These are phyloP conservation scores for Diplocarpon rosae DNA, from an alignment of 2,329 filamentous ascomycete species.

Conservation along the genomic window DNA sequence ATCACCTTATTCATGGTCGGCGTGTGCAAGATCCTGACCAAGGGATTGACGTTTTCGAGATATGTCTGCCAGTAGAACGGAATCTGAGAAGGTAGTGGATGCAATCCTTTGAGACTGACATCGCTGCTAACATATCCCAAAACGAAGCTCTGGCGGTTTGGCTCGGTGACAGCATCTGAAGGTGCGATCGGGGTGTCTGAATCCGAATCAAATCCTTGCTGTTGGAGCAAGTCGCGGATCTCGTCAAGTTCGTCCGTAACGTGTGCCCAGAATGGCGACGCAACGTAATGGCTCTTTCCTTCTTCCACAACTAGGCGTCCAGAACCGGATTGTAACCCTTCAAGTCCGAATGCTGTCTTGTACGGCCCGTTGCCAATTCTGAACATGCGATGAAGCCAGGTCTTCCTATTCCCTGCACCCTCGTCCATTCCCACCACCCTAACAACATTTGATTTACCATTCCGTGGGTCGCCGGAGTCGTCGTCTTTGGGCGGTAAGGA, in stretches of 20 bases:
- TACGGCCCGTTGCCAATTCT: slow-evolving; percentile 21
- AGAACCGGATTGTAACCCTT: slow-evolving; percentile 41
- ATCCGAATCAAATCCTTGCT: slow-evolving; percentile 22
- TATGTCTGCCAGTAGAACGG: slow-evolving; percentile 59
- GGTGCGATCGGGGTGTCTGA: slow-evolving; percentile 17
- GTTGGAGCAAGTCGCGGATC: slow-evolving; percentile 25
- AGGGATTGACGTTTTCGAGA: slow-evolving; percentile 62
- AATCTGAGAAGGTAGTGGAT: slow-evolving; percentile 55
- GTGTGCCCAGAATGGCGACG: slow-evolving; percentile 64
- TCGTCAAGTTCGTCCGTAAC: slow-evolving; percentile 53
- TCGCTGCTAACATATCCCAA: slow-evolving; percentile 63
- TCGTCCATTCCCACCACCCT: slow-evolving; percentile 24
- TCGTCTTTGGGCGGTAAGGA: slow-evolving; percentile 15
- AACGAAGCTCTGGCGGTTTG: slow-evolving; percentile 60
- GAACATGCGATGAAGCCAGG: slow-evolving; percentile 19
- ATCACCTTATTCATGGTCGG: slow-evolving; percentile 54
- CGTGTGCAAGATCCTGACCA: slow-evolving; percentile 61
- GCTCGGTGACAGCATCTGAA: slow-evolving; percentile 45
- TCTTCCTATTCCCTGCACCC: slow-evolving; percentile 16
- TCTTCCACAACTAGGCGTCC: slow-evolving; percentile 60
- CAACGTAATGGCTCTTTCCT: slow-evolving; percentile 58
- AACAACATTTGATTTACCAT: slow-evolving; percentile 8
- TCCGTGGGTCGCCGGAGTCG: slow-evolving; percentile 10
- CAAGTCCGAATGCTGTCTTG: slow-evolving; percentile 22
- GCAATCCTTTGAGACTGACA: slow-evolving; percentile 52